These are phyloP conservation scores for Backusella luteola DNA, from an alignment of 192 early-diverging fungal species.

Conservation along the genomic window DNA sequence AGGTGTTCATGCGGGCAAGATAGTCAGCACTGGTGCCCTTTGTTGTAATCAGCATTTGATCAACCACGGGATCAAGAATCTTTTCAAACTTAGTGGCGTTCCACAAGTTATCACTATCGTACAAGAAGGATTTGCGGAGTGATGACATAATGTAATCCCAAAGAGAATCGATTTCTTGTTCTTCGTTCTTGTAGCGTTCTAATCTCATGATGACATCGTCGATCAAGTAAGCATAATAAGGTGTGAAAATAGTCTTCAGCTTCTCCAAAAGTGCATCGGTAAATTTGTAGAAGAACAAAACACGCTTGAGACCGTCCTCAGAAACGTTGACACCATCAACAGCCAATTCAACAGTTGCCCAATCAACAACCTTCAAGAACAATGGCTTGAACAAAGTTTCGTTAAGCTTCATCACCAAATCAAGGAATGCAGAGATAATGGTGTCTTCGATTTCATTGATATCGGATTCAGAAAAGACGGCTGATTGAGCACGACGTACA, in stretches of 20 bases:
- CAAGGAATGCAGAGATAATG: slow-evolving; percentile 74
- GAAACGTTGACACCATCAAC: slow-evolving; percentile 22
- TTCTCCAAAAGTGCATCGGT: slow-evolving; percentile 41
- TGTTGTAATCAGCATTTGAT: slow-evolving; percentile 70
- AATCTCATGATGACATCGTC: slow-evolving; percentile 63
- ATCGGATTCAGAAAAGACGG: slow-evolving; percentile 33
- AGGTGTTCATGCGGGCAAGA: slow-evolving; percentile 51
- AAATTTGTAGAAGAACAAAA: slow-evolving; percentile 46
- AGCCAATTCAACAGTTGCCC: slow-evolving; percentile 58
- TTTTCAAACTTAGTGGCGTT: slow-evolving; percentile 75
- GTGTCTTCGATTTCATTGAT: slow-evolving; percentile 63
- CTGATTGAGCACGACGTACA: slow-evolving; percentile 42
- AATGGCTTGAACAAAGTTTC: slow-evolving; percentile 93
- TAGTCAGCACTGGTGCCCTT: slow-evolving; percentile 40
- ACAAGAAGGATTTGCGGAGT: slow-evolving; percentile 61
- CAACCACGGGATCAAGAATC: slow-evolving; percentile 65
- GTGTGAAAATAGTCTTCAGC: slow-evolving; percentile 68
- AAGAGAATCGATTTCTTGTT: slow-evolving; percentile 51
- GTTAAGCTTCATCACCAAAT: slow-evolving; percentile 88
- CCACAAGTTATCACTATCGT: slow-evolving; percentile 71
- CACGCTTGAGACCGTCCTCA: slow-evolving; percentile 30
- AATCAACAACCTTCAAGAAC: slow-evolving; percentile 84
- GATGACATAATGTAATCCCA: slow-evolving; percentile 76
- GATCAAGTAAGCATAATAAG: slow-evolving; percentile 77
- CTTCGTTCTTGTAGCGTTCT: slow-evolving; percentile 43